These are phyloP conservation scores for Neoascochyta sp. DNA, from an alignment of 2,329 filamentous ascomycete species.

Conservation along the genomic window DNA sequence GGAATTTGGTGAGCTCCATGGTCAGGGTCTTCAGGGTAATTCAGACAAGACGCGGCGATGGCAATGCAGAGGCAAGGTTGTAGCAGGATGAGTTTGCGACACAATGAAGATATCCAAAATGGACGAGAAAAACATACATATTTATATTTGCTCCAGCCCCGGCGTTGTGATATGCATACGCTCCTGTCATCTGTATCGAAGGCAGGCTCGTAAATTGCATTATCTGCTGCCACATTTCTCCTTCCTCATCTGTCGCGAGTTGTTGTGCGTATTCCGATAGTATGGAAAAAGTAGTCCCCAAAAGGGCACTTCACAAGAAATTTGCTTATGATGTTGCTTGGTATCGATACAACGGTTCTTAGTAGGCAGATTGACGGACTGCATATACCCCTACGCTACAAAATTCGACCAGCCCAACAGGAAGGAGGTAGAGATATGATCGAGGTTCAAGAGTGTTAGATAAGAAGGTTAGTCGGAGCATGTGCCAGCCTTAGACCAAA, in stretches of 20 bases:
- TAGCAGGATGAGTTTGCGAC: slow-evolving; percentile 17
- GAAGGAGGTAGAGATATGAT: slow-evolving; percentile 19
- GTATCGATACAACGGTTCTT: slow-evolving; percentile 10
- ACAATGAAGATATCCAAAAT: slow-evolving; percentile 6
- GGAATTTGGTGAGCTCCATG: slow-evolving; percentile 42
- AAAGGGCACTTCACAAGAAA: slow-evolving; percentile 15
- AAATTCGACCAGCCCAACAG: slow-evolving; percentile 9
- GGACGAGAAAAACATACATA: slow-evolving; percentile 8
- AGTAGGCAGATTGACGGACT: slow-evolving; percentile 5
- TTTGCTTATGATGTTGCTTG: slow-evolving; percentile 4
- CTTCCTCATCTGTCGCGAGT: slow-evolving; percentile 15
- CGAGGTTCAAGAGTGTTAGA: slow-evolving; percentile 7
- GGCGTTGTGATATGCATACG: slow-evolving; percentile 4
- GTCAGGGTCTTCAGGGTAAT: slow-evolving; percentile 21
- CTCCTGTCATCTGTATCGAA: slow-evolving; percentile 3
- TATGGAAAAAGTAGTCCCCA: slow-evolving; percentile 12
- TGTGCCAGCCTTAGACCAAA: slow-evolving; percentile 6
- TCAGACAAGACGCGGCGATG: slow-evolving; percentile 16
- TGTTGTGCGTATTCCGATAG: slow-evolving; percentile 7
- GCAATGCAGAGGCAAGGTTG: slow-evolving; percentile 21
- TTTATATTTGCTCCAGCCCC: slow-evolving; percentile 15
- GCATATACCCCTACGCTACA: slow-evolving; percentile 9
- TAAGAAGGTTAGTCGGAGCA: slow-evolving; percentile 6
- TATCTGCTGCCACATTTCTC: slow-evolving; percentile 7
- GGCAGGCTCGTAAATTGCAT: slow-evolving; percentile 7